A percentile compares a stretch with the other conserved stretches of the same genome.
Conservation (phyloP, 1,284 basidiomycete genomes). For the Taiwanofungus camphoratus region DNA sequence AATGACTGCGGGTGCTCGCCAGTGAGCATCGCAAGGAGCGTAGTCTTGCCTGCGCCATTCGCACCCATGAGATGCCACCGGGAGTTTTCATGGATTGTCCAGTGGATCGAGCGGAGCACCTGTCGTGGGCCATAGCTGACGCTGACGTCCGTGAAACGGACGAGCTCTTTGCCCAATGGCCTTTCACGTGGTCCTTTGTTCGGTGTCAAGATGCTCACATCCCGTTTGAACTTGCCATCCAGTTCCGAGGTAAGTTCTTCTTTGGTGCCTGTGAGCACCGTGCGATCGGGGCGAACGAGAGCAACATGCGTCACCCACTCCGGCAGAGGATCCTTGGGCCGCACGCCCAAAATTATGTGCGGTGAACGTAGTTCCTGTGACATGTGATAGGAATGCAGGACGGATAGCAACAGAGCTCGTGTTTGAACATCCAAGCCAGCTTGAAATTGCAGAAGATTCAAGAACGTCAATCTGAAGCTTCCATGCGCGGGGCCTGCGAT, state of each 20-base stretch:
- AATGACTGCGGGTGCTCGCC: conserved; percentile 96
- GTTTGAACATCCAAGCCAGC: conserved; percentile 69
- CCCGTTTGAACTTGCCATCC: not conserved
- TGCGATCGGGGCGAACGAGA: conserved; percentile 38
- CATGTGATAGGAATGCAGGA: conserved; percentile 57
- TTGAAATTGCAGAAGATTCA: too few species aligned
- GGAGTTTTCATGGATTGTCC: conserved; percentile 76
- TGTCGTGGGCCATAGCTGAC: conserved; percentile 23
- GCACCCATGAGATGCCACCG: conserved; percentile 85
- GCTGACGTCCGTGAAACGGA: conserved; percentile 16
- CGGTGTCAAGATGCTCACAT: not conserved
- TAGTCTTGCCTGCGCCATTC: conserved; percentile 95
- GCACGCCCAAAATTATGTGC: conserved; percentile 70
- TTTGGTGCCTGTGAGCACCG: conserved; percentile 26
- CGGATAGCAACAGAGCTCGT: conserved; percentile 49
- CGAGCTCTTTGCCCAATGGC: conserved; percentile 11
- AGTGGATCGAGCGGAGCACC: conserved; percentile 73
- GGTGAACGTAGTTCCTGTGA: conserved; percentile 39
- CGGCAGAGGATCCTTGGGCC: conserved; percentile 79
- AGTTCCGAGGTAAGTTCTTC: conserved; percentile 16
- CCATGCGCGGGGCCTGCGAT: too few species aligned
- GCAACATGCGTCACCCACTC: conserved; percentile 79
- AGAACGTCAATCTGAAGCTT: too few species aligned
- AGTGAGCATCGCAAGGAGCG: conserved; percentile 85
- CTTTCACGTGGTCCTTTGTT: conserved; percentile 1